Percentiles rank a stretch among this genome's conserved stretches.
Evolutionary conservation across 257 asterid species (phyloP).

Genomic region (Solanum okadae): DNA sequence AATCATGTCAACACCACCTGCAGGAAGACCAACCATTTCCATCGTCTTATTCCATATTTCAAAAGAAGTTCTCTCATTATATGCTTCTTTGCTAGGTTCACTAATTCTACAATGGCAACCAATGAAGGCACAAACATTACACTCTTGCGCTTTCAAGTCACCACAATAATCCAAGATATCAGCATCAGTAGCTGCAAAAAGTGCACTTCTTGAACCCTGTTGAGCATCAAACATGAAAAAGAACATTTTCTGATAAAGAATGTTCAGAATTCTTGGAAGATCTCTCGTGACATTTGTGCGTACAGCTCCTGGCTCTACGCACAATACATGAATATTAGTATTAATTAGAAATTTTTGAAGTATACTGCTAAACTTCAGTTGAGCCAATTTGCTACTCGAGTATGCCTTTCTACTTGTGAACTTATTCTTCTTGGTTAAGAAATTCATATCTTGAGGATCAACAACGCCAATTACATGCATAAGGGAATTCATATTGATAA

Average conservation of each 20-base stretch:
- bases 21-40: slow-evolving; percentile 11
- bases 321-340: slow-evolving; percentile 64
- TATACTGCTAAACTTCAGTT: slow-evolving; percentile 85
- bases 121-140: slow-evolving; percentile 7
- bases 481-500: slow-evolving; percentile 73
- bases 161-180: neutral
- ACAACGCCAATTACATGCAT: slow-evolving; percentile 84
- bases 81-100: slow-evolving; percentile 6
- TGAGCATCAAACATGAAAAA: slow-evolving; percentile 6
- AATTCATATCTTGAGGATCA: slow-evolving; percentile 92
- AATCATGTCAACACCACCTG: slow-evolving; percentile 2
- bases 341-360: slow-evolving; percentile 79
- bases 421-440: slow-evolving; percentile 68
- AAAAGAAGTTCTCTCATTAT: neutral
- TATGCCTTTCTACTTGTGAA: slow-evolving; percentile 70
- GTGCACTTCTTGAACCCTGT: slow-evolving; percentile 19
- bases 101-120: neutral
- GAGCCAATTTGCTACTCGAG: slow-evolving; percentile 74
- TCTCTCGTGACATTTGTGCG: slow-evolving; percentile 86
- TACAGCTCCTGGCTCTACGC: slow-evolving; percentile 91
- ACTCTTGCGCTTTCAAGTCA: neutral
- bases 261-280: slow-evolving; percentile 1
- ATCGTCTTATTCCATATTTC: slow-evolving; percentile 12
- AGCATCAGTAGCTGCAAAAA: slow-evolving; percentile 11
- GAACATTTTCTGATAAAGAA: neutral